These are phyloP conservation scores for Atkinsonella hypoxylon DNA, from an alignment of 2,329 filamentous ascomycete species.

Conservation along the genomic window DNA sequence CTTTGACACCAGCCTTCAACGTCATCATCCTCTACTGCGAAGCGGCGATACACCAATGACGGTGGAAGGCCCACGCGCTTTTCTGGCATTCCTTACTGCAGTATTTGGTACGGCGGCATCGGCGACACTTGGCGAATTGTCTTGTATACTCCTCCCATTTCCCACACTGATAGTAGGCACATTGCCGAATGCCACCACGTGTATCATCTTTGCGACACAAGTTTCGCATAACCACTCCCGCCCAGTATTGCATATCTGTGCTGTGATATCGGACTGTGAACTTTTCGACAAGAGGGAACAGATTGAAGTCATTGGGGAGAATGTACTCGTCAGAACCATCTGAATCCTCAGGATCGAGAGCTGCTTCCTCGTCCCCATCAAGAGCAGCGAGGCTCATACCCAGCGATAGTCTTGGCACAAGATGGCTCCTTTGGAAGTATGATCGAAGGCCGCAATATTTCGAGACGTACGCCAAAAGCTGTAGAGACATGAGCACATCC, in stretches of 20 bases:
- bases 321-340: conserved; percentile 73
- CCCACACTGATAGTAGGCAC: conserved; percentile 94
- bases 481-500: conserved; percentile 94
- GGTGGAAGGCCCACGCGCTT: conserved; percentile 94
- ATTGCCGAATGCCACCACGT: conserved; percentile 87
- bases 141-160: conserved; percentile 97
- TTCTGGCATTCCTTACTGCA: conserved; percentile 99
- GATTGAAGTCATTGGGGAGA: conserved; percentile 90
- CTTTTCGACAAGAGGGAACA: conserved; percentile 95
- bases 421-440: conserved; percentile 90
- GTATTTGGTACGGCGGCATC: conserved; percentile 93
- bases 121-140: conserved; percentile 94
- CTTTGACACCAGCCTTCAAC: conserved; percentile 8
- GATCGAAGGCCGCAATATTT: conserved; percentile 95
- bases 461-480: conserved; percentile 91
- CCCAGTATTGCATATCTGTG: conserved; percentile 99
- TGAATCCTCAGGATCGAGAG: conserved; percentile 26
- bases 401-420: conserved; percentile 86
- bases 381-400: conserved; percentile 71
- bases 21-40: conserved; percentile 28
- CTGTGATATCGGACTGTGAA: conserved; percentile 94
- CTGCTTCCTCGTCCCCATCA: conserved; percentile 50
- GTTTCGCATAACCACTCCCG: conserved; percentile 96
- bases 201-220: conserved; percentile 96
- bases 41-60: conserved; percentile 90